These are phyloP conservation scores for Immersiporthe knoxdaviesiana DNA, from an alignment of 2,329 filamentous ascomycete genomes.

Conservation along the genomic window DNA sequence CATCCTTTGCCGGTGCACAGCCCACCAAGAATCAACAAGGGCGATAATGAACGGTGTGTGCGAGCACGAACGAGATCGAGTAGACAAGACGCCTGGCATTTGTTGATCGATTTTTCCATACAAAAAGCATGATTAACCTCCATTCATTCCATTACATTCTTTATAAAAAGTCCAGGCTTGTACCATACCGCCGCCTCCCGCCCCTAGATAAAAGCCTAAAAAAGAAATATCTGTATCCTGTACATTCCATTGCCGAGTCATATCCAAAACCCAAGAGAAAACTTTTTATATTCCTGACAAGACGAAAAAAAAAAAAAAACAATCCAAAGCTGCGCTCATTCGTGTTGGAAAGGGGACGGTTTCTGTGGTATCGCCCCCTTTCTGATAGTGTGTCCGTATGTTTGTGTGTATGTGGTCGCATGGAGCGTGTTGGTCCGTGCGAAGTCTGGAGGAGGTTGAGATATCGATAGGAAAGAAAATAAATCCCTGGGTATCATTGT, in stretches of 20 bases:
- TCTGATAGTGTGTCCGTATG: background rate
- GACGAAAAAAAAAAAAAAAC: constrained; percentile 3
- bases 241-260: constrained; percentile 12
- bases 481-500: constrained; percentile 30
- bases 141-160: constrained; percentile 24
- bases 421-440: background rate
- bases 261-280: constrained; percentile 1
- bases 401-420: background rate
- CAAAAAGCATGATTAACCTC: constrained; percentile 14
- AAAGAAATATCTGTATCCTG: constrained; percentile 11
- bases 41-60: background rate
- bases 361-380: background rate
- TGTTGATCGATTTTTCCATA: constrained; percentile 1
- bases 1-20: constrained; percentile 21
- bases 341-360: background rate
- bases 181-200: background rate
- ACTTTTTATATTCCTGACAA: constrained; percentile 4
- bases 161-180: constrained; percentile 11
- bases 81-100: constrained; percentile 20
- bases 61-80: constrained; percentile 8
- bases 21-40: background rate
- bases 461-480: constrained; percentile 20
- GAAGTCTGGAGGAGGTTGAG: background rate
- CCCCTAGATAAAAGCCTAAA: background rate
- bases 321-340: background rate